Evolutionary conservation across 129 eudicot genomes (phyloP), one percentile per base, ranked within the genome.

Genomic region (Artemisia annua): DNA sequence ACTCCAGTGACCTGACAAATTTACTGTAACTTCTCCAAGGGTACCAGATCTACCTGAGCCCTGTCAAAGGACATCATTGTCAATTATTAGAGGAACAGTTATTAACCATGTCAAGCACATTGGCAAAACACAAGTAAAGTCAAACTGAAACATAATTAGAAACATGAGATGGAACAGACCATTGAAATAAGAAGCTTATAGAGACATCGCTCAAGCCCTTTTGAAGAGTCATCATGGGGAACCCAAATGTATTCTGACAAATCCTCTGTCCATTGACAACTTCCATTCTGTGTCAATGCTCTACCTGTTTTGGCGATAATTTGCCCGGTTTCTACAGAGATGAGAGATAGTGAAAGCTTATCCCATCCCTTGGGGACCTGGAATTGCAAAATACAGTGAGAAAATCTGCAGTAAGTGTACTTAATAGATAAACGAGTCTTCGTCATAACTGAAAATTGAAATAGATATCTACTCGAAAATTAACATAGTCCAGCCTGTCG

Each of bases 361-460:
- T 89, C 92, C 96, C 96, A 89, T 71, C 96, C 96, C 82, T 80
- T 89, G 24, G 96, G 96, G 49, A 86, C 96, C 96, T 89, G 83
- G 14, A 81, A 76, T 22, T 30, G 72, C 68, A 72, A 73, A 52
- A 51, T 28, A 62, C 24, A 65, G 66, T 70, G 67, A 81, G 63
- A 18, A 48, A 75, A 68, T 74, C 56, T 43, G 50, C 63, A 32
- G 60, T 62, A 71, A 9, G 54, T 44, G 63, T 79, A 68, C 66
- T 56, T 65, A 69, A 44, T 66, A 70, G 26, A 58, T 39, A 39
- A 22, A 8, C 30, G 61, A 15, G 6, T 57, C 52, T 39, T 39
- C 22, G 69, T 59, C n/a, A 43, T 51, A 62, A 70, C 20, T 75
- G 48, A 77, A 63, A 52, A n/a, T n/a, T n/a, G n/a, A n/a, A n/a